A percentile compares a stretch with the other conserved stretches of the same genome.
Conservation (phyloP, 495 filamentous ascomycete genomes). For the Amniculicola lignicola region DNA sequence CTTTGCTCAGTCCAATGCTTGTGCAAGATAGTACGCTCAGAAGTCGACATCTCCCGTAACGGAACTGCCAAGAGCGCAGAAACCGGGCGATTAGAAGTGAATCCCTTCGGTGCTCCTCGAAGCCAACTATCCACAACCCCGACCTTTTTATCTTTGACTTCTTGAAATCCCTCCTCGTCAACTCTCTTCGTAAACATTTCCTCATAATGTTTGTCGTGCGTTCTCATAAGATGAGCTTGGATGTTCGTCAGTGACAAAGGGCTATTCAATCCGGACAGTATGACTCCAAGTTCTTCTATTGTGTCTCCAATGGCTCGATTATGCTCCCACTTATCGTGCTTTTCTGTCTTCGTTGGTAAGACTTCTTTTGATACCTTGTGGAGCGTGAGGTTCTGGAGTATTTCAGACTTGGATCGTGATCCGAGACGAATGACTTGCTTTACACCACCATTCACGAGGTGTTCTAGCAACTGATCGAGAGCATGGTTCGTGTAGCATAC, state of each 20-base stretch:
- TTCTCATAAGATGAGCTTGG: neutral
- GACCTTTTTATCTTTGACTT: too few relatives aligned
- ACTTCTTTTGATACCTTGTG: neutral
- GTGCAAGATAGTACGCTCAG: constrained; percentile 35
- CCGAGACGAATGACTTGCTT: constrained; percentile 70
- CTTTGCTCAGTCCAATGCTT: constrained; percentile 49
- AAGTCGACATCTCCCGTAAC: constrained; percentile 26
- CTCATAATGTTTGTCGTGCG: neutral
- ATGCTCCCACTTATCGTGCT: constrained; percentile 17
- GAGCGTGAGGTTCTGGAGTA: constrained; percentile 40
- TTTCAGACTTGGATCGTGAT: constrained; percentile 59
- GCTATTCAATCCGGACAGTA: neutral
- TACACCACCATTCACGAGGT: constrained; percentile 54
- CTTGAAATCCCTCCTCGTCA: constrained; percentile 39
- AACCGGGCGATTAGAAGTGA: too few relatives aligned
- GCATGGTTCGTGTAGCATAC: constrained; percentile 57
- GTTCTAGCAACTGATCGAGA: constrained; percentile 68
- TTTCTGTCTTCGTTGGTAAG: constrained; percentile 18
- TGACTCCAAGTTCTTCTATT: neutral
- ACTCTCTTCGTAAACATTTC: constrained; percentile 31
- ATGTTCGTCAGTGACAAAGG: neutral
- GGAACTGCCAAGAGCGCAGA: too few relatives aligned
- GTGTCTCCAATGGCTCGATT: constrained; percentile 25
- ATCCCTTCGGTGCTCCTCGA: too few relatives aligned
- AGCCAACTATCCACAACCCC: too few relatives aligned